Conservation (phyloP, 257 asterid species). For the Solanum lignicaule region DNA sequence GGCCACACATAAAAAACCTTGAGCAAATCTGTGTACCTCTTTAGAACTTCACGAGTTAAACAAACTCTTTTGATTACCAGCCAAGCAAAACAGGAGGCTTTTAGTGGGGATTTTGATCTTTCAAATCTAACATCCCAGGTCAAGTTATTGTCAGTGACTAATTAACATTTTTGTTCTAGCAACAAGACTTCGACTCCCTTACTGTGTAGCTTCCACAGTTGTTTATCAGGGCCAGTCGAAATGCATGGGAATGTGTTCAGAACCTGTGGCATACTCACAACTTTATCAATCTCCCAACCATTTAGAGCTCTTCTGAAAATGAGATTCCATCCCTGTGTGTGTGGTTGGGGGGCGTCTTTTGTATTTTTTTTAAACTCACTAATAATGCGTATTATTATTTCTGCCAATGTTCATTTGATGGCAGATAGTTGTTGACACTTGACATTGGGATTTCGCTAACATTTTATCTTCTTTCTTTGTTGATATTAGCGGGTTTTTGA, state of each 20-base stretch:
- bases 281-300: background rate
- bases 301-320: background rate
- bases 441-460: background rate
- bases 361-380: background rate
- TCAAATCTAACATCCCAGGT: background rate
- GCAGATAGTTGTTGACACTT: background rate
- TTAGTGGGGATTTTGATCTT: background rate
- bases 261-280: background rate
- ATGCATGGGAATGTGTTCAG: background rate
- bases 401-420: background rate
- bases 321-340: background rate
- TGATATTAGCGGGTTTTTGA: constrained; percentile 40
- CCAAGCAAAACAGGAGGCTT: background rate
- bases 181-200: background rate
- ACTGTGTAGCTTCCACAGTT: background rate
- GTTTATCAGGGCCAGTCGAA: background rate
- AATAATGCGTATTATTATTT: background rate
- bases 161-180: background rate
- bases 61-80: background rate
- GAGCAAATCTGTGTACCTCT: background rate
- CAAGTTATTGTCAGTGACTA: background rate
- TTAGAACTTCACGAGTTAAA: background rate
- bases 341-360: background rate
- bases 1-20: background rate
- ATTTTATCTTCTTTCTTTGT: background rate